phyloP scores from a whole-genome alignment of 768 basidiomycete genomes.

The Dictyophora rubrovolvata region DNA sequence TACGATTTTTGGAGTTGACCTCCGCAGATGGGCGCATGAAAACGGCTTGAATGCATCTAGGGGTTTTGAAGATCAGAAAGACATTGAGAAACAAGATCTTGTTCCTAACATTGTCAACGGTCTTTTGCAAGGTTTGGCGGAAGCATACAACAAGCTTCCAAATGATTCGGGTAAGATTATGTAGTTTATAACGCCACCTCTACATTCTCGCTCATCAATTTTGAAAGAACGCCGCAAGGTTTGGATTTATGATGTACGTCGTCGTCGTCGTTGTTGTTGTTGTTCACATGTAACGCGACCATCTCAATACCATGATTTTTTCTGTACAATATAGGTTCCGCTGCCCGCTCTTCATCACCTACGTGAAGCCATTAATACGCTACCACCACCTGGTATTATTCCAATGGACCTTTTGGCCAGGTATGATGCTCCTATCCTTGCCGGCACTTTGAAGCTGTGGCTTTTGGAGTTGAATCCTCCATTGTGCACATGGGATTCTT shows the following conservation, averaged over 20 bases:
- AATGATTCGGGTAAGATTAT: constrained; percentile 49
- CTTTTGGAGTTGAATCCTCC: constrained; percentile 86
- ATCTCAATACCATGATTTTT: not conserved
- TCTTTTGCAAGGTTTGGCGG: constrained; percentile 51
- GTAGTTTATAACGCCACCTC: not conserved
- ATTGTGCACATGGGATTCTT: constrained; percentile 74
- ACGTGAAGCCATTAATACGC: constrained; percentile 70
- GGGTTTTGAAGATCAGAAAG: constrained; percentile 49
- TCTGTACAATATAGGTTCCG: constrained; percentile 29
- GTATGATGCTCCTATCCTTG: constrained; percentile 81
- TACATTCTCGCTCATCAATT: not conserved
- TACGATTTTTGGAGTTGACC: constrained; percentile 84
- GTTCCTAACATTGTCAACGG: constrained; percentile 68
- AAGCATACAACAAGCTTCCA: constrained; percentile 50
- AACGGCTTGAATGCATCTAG: constrained; percentile 57
- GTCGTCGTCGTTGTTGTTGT: not conserved
- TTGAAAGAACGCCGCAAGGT: constrained; percentile 67
- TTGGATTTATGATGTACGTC: constrained; percentile 83
- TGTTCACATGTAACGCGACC: no score
- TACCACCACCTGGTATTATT: constrained; percentile 44
- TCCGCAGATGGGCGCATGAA: constrained; percentile 80
- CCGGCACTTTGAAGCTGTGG: constrained; percentile 82
- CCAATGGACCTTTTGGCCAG: constrained; percentile 49
- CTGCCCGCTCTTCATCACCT: constrained; percentile 75
- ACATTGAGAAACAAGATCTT: constrained; percentile 19